Conservation (phyloP, 352 stramenopile species). For the Globisporangium carolinianum region DNA sequence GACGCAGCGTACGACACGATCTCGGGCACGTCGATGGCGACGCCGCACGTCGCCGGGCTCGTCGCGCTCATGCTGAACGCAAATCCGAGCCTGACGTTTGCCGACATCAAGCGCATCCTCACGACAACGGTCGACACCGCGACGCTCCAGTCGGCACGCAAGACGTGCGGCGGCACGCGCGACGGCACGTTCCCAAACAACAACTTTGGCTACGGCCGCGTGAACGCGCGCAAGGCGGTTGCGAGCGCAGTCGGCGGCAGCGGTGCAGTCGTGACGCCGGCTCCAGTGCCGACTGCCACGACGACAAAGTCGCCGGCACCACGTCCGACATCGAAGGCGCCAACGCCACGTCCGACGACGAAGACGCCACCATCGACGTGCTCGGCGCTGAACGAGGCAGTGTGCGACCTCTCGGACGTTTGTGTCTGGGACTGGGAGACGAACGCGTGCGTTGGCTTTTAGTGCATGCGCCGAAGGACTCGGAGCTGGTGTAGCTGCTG, state of each 20-base stretch:
- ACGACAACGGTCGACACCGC: constrained; percentile 13
- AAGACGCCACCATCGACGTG: background rate
- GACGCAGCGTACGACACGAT: constrained; percentile 18
- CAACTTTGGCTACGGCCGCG: constrained; percentile 23
- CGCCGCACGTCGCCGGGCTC: constrained; percentile 25
- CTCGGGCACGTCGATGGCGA: constrained; percentile 31
- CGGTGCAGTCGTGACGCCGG: background rate
- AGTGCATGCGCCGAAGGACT: background rate
- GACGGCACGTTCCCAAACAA: constrained; percentile 25
- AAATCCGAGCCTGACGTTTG: constrained; percentile 16
- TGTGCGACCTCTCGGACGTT: background rate
- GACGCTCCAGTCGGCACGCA: constrained; percentile 6
- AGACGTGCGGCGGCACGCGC: constrained; percentile 8
- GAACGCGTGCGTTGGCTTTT: constrained; percentile 1
- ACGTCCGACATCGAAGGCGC: background rate
- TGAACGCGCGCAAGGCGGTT: constrained; percentile 18
- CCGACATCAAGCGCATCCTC: constrained; percentile 9
- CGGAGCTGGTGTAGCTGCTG: no score
- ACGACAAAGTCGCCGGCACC: background rate
- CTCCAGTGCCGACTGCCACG: constrained; percentile 1
- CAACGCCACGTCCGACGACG: background rate
- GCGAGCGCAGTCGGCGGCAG: background rate
- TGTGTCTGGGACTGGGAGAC: constrained; percentile 1
- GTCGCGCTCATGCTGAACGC: constrained; percentile 25
- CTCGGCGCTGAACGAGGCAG: background rate